Evolutionary conservation across 306 rosid genomes (phyloP).

Genomic region (Mimosa bimucronata): DNA sequence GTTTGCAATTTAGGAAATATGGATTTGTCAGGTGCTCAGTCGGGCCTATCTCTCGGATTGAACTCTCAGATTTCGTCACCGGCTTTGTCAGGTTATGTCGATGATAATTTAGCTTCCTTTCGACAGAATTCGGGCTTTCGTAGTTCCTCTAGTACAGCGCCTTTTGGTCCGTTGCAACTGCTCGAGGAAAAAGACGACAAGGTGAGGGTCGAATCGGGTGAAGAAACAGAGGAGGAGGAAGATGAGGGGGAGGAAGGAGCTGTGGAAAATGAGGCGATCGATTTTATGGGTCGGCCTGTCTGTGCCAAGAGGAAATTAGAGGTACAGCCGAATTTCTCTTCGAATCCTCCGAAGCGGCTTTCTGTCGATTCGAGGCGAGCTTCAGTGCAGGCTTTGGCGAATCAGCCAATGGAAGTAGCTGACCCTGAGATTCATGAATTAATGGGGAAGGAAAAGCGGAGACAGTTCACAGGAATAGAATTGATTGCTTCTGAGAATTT

Average conservation of each 20-base stretch:
- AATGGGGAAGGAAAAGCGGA: conserved; percentile 67
- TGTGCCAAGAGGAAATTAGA: conserved; percentile 30
- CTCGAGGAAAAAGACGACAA: conserved; percentile 46
- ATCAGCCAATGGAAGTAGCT: conserved; percentile 52
- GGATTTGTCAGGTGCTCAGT: conserved; percentile 52
- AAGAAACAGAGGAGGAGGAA: conserved; percentile 16
- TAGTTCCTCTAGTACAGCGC: conserved; percentile 33
- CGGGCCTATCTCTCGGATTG: conserved; percentile 66
- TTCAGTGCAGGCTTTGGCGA: conserved; percentile 58
- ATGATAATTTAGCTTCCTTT: conserved; percentile 43
- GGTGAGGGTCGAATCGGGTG: conserved; percentile 42
- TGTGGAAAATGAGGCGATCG: conserved; percentile 56
- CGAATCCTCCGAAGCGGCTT: conserved; percentile 22
- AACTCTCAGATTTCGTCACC: conserved; percentile 48
- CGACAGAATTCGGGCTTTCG: conserved; percentile 39
- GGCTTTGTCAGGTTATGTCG: conserved; percentile 13
- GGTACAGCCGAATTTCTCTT: neutral
- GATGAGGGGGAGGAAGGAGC: neutral
- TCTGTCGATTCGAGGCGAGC: conserved; percentile 46
- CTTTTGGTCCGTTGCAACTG: conserved; percentile 41
- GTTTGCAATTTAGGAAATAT: conserved; percentile 23
- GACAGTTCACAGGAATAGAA: conserved; percentile 64
- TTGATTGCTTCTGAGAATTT: conserved; percentile 42
- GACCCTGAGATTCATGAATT: conserved; percentile 64
- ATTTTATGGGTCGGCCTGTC: conserved; percentile 60